Percentiles rank a stretch among this genome's conserved stretches.
These are phyloP conservation scores for Globisporangium uncinulatum DNA, from an alignment of 352 stramenopile species.

Conservation along the genomic window DNA sequence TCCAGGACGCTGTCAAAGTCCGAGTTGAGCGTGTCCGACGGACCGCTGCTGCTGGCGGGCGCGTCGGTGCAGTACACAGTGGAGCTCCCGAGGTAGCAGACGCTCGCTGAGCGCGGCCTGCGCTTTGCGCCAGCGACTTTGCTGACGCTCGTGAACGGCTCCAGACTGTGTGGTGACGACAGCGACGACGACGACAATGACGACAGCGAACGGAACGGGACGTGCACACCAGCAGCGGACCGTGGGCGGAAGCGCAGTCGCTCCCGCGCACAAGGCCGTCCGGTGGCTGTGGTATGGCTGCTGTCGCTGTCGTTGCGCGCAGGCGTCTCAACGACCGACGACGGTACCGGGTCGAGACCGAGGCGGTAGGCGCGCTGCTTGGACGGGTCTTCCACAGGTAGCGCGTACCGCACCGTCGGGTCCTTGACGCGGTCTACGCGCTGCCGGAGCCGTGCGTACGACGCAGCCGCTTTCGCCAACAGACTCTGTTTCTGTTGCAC, in stretches of 20 bases:
- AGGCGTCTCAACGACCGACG: constrained; percentile 9
- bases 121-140: constrained; percentile 47
- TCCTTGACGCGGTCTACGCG: constrained; percentile 33
- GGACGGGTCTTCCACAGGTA: constrained; percentile 38
- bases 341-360: constrained; percentile 36
- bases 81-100: constrained; percentile 43
- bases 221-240: constrained; percentile 20
- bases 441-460: constrained; percentile 22
- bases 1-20: constrained; percentile 34
- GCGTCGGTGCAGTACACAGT: constrained; percentile 48
- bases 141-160: constrained; percentile 6
- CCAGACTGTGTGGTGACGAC: background rate
- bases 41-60: constrained; percentile 2
- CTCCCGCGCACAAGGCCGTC: background rate
- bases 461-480: constrained; percentile 20
- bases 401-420: constrained; percentile 32
- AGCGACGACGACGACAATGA: background rate
- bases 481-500: constrained; percentile 24
- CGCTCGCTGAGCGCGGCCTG: constrained; percentile 43
- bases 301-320: constrained; percentile 1
- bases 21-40: constrained; percentile 5
- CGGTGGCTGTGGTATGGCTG: background rate
- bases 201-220: constrained; percentile 6
- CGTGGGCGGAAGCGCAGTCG: constrained; percentile 25
- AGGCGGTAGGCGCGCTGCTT: constrained; percentile 45